Base-by-base conservation (phyloP, 306 rosid genomes). In the Prunus mira region DNA sequence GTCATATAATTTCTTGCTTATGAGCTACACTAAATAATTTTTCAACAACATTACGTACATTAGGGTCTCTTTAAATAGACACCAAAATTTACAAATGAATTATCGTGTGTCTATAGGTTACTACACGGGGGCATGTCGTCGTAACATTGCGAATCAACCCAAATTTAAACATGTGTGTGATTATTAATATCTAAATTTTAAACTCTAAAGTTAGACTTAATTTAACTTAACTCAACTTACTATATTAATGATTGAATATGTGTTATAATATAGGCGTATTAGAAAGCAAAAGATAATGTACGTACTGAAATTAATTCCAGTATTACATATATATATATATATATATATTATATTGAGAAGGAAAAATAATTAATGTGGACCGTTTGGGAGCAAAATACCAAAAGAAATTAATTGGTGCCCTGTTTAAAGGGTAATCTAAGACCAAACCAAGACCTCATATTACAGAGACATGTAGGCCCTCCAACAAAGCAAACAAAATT, bases 371-470 rank as follows among this genome's bases (percentile, higher is more conserved):
- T 38, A 38, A 66, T 2, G 17, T 60, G 56, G 52, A 22, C 11
- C n/a, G 55, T 57, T 38, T 38, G 19, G 8, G 55, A 24, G 68
- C 8, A 60, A 73, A 60, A 58, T 32, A 73, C 27, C 68, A 17
- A 73, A 43, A 13, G 12, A 72, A 13, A 15, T 19, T 30, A n/a
- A n/a, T 17, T 65, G 68, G 69, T 73, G 64, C 77, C 77, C 58
- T 60, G 9, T 27, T 65, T 9, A 73, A 6, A 27, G 67, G 77
- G 77, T 73, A 73, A 73, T 50, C 2, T 43, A 28, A 73, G 28
- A 60, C 58, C 52, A 73, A 73, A 45, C 12, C 45, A 60, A 32
- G 45, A 46, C 77, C 68, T 73, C 77, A 73, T 11, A 13, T 43
- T 27, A 19, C 12, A 25, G 14, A 69, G 73, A 27, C 61, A 2